Evolutionary conservation across 306 rosid genomes (phyloP), one percentile per base, ranked within the genome.

Genomic region (Astragalus glycyphyllos): DNA sequence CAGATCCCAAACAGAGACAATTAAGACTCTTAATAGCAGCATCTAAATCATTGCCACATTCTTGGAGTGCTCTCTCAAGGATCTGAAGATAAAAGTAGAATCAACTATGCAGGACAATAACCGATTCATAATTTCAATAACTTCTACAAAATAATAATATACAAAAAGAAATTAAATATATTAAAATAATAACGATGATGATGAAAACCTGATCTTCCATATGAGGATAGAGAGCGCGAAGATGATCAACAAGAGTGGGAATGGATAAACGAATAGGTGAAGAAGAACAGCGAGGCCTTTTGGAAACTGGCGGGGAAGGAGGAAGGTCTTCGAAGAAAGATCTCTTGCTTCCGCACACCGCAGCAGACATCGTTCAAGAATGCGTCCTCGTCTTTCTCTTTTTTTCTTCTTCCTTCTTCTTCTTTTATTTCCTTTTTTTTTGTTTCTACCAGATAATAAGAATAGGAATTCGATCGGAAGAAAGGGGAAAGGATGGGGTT

Each of bases 291-390:
- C 98, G 98, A 37, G 85, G 84, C 83, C 96, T 86, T 92, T 93
- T 90, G 45, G 96, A 63, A 5, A 93, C 80, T 2, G 96, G 94
- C 11, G 98, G 88, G 34, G 97, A 88, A 48, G 97, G 87, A 65
- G 94, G 96, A 78, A 90, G 90, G 73, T 93, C 98, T 84, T 93
- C 98, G 66, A 90, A 93, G 79, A 93, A 93, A 73, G 98, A 88
- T 89, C 98, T 85, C 89, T 93, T 93, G 89, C 86, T 90, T 79
- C 98, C 97, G 72, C 98, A 88, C 90, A 93, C 98, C 44, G 92
- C 96, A 69, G 98, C 98, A 90, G 98, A 93, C 98, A 93, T 93
- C 82, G 86, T 86, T 92, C 78, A 64, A 51, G 11, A 54, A 13
- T 75, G 73, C 73, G 31, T 55, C 69, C 11, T 73, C 35, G 34